Base-by-base conservation (phyloP, 106 monocot genomes). In the Triglochin maritima region DNA sequence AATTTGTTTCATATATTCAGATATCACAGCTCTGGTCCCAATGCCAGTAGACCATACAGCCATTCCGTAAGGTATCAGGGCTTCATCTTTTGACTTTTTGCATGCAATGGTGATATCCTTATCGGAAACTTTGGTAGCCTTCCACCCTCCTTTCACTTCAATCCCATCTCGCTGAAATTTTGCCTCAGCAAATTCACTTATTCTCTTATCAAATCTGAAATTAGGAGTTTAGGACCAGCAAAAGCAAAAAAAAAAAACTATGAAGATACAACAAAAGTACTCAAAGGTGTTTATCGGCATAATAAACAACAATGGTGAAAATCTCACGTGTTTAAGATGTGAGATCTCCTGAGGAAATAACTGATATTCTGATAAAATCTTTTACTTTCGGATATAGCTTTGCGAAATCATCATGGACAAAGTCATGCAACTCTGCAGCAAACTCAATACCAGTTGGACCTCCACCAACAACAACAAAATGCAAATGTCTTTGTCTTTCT, bases 391-490 rank as follows among this genome's bases (percentile, higher is more conserved):
- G 92, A 72, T 92, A 92, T 62, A 92, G 64, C 72, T 87, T 87
- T 4, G 77, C 29, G 47, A 92, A 68, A 77, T 92, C 92, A 65
- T 85, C 81, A 77, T 57, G 55, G 54, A 92, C 82, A 65, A 81
- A 92, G 68, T 92, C 92, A 78, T 92, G 92, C 66, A 92, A 74
- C 60, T 85, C 87, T 55, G 92, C 92, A 56, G 92, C 85, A 81
- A 92, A 87, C 60, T 92, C 92, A 67, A 92, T 85, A 46, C 92
- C 92, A 72, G 92, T 92, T 52, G 92, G 92, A 64, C 92, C 92
- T 74, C 92, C 92, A 62, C 92, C 92, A 67, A 92, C 75, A 68
- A 92, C 59, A 61, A 92, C 66, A 67, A 92, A 92, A 74, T 92
- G 92, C 65, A 92, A 77, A 77, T 72, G 77, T 52, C 77, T 87